These are phyloP conservation scores for Xylariomycetidae sp. DNA, from an alignment of 2,329 filamentous ascomycete species.

Conservation along the genomic window DNA sequence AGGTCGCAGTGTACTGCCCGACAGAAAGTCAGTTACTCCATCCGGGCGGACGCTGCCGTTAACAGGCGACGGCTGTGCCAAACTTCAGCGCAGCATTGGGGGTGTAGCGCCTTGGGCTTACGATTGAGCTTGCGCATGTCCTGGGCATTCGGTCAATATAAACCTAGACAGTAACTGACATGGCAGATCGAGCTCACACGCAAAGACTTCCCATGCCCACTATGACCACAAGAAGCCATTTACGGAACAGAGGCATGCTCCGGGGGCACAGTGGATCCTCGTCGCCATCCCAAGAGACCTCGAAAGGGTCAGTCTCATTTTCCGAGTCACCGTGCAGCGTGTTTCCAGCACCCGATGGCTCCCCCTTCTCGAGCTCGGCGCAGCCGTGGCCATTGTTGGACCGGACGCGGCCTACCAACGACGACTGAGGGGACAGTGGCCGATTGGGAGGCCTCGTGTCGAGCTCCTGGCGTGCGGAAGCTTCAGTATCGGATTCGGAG, in stretches of 20 bases:
- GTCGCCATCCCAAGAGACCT: slow-evolving; percentile 72
- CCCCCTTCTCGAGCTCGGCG: slow-evolving; percentile 16
- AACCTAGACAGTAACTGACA: too few relatives aligned
- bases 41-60: too few relatives aligned
- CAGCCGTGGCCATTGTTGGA: slow-evolving; percentile 21
- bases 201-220: slow-evolving; percentile 70
- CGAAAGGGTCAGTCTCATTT: slow-evolving; percentile 49
- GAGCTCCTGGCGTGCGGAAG: too few relatives aligned
- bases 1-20: slow-evolving; percentile 86
- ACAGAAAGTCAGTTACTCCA: too few relatives aligned
- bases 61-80: too few relatives aligned
- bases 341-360: neutral
- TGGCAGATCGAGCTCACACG: too few relatives aligned
- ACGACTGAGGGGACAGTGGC: slow-evolving; percentile 2
- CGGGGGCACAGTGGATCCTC: slow-evolving; percentile 69
- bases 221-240: slow-evolving; percentile 75
- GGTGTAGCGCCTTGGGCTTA: too few relatives aligned
- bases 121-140: slow-evolving; percentile 79
- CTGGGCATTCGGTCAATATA: too few relatives aligned
- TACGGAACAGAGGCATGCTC: slow-evolving; percentile 52
- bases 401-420: slow-evolving; percentile 7
- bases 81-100: too few relatives aligned
- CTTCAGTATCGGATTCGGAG: too few relatives aligned
- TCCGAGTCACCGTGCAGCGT: neutral
- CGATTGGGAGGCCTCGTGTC: too few relatives aligned